Evolutionary conservation across 805 yeast species (phyloP), one percentile per base, ranked within the genome.

Genomic region (Hanseniaspora valbyensis): DNA sequence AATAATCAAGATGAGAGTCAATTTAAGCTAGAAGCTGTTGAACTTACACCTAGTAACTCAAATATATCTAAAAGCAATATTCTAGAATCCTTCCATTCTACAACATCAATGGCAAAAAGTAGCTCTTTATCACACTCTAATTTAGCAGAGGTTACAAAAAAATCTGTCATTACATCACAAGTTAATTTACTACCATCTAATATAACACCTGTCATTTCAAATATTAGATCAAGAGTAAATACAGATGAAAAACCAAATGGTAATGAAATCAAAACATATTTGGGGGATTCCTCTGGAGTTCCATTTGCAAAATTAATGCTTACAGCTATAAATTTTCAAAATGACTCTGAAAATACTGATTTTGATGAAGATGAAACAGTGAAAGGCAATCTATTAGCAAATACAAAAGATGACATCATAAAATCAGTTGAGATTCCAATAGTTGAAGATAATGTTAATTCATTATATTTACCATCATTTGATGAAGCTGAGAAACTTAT

Each of bases 231-330:
- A 22, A n/a, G 22, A 4, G 2, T 10, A 28, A 24, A 14, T 19
- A 8, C 7, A n/a, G 14, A 3, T 21, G 19, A 42, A 26, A 14
- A 16, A 14, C 22, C 2, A 10, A 10, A n/a, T 6, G 8, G 41
- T 3, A 43, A 45, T 16, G 55, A 62, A 2, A 56, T 63, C 10
- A 58, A 59, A 32, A 59, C 66, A 2, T 75, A 71, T 55, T 58
- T 74, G 18, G 78, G 78, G 6, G 76, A 72, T 37, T 71, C 77
- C 0, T 70, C 77, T 1, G 83, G 83, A 1, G 76, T 81, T 5
- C 78, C 88, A 4, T 86, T 86, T 66, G 88, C 94, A 8, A 76
- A 78, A 55, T 67, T 86, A 55, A 76, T 86, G 71, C 72, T 80
- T 45, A 82, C 95, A 0, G 95, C 95, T 0, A 78, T 84, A 16